Percentiles rank a stretch among this genome's conserved stretches.
These are phyloP conservation scores for Cercospora beticola DNA, from an alignment of 2,329 filamentous ascomycete genomes.

Conservation along the genomic window DNA sequence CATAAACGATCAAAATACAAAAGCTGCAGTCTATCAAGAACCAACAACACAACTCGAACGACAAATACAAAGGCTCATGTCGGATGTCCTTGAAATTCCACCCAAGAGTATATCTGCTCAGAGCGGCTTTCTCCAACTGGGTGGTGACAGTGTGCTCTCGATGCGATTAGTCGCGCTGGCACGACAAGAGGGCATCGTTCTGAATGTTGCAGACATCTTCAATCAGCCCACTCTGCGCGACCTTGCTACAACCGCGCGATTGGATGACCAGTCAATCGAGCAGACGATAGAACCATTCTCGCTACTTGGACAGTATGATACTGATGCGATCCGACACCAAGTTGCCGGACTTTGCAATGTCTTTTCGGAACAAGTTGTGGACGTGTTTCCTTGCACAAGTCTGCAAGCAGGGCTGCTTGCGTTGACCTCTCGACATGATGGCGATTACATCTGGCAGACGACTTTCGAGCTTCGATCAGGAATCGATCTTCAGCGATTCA, in stretches of 20 bases:
- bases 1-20: background rate
- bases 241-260: background rate
- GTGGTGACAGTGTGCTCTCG: slow-evolving; percentile 47
- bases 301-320: background rate
- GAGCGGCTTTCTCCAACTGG: slow-evolving; percentile 45
- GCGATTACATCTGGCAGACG: slow-evolving; percentile 5
- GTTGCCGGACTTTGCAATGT: slow-evolving; percentile 3
- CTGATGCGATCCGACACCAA: background rate
- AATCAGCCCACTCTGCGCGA: slow-evolving; percentile 14
- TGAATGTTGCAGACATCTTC: slow-evolving; percentile 48
- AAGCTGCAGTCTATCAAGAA: background rate
- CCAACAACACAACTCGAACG: slow-evolving; percentile 1
- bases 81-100: background rate
- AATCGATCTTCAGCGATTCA: slow-evolving; percentile 29
- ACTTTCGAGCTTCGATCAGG: slow-evolving; percentile 26
- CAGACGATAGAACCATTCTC: slow-evolving; percentile 4
- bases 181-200: slow-evolving; percentile 37
- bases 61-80: background rate
- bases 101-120: slow-evolving; percentile 34
- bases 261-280: background rate
- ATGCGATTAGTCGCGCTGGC: slow-evolving; percentile 47
- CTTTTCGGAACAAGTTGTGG: slow-evolving; percentile 31
- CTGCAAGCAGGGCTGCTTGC: slow-evolving; percentile 8
- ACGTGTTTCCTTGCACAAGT: slow-evolving; percentile 7
- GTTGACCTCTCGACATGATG: slow-evolving; percentile 1